Evolutionary conservation across 352 stramenopile species (phyloP).

Genomic region (Phytophthora pistaciae): DNA sequence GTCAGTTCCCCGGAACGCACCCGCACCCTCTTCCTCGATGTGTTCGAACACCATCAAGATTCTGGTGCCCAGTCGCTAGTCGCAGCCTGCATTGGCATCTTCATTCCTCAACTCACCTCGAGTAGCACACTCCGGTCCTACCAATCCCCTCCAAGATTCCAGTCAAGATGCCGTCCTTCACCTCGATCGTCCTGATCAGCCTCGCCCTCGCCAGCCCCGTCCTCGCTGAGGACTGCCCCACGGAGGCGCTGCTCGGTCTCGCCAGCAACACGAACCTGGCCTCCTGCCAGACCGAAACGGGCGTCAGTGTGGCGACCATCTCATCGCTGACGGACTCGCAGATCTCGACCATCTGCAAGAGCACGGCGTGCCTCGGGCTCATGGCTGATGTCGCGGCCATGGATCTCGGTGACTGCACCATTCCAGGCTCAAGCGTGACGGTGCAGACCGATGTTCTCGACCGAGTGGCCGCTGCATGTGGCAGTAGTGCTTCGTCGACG

Average conservation of each 20-base stretch:
- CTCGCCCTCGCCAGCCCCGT: conserved; percentile 15
- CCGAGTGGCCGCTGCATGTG: conserved; percentile 5
- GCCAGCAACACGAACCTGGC: conserved; percentile 25
- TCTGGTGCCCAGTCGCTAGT: neutral
- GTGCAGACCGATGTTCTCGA: conserved; percentile 29
- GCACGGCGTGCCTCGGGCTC: conserved; percentile 22
- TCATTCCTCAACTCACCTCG: conserved; percentile 29
- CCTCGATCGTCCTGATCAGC: conserved; percentile 14
- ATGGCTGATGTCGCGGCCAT: conserved; percentile 19
- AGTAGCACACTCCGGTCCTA: conserved; percentile 15
- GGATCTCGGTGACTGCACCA: conserved; percentile 32
- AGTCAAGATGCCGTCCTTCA: conserved; percentile 28
- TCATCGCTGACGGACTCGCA: conserved; percentile 14
- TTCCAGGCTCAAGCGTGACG: conserved; percentile 30
- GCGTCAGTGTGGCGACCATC: conserved; percentile 31
- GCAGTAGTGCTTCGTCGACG: conserved; percentile 15
- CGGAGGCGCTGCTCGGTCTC: conserved; percentile 14
- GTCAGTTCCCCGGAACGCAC: conserved; percentile 5
- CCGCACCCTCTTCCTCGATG: conserved; percentile 11
- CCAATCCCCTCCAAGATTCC: conserved; percentile 3
- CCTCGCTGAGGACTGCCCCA: conserved; percentile 23
- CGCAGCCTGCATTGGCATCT: neutral
- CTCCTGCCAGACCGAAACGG: conserved; percentile 18
- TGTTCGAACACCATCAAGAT: conserved; percentile 16
- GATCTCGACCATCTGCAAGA: conserved; percentile 21